phyloP scores from a whole-genome alignment of 2,329 filamentous ascomycete genomes.

The Thelonectria olida region DNA sequence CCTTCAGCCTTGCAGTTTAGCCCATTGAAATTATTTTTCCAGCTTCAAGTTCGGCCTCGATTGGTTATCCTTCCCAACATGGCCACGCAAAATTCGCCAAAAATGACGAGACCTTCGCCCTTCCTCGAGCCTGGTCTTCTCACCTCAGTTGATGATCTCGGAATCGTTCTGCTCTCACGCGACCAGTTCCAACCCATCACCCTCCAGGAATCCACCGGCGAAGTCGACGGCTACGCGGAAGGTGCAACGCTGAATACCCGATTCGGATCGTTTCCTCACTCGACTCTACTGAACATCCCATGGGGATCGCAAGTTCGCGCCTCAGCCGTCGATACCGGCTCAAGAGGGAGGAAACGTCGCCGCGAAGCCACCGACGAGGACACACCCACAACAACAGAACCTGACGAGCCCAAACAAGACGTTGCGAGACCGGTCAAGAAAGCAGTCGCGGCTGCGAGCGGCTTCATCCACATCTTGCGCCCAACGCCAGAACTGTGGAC shows the following conservation, averaged over 20 bases:
- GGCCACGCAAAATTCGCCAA: conserved; percentile 15
- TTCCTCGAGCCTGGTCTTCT: conserved; percentile 77
- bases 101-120: conserved; percentile 67
- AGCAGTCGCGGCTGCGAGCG: conserved; percentile 65
- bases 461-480: conserved; percentile 81
- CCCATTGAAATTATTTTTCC: conserved; percentile 23
- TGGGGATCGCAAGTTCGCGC: conserved; percentile 95
- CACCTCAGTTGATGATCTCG: conserved; percentile 73
- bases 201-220: conserved; percentile 68
- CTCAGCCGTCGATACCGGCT: conserved; percentile 89
- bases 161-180: conserved; percentile 88
- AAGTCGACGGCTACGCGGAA: conserved; percentile 77
- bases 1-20: conserved; percentile 21
- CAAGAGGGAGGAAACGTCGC: conserved; percentile 78
- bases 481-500: conserved; percentile 88
- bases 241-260: conserved; percentile 88
- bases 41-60: conserved; percentile 8
- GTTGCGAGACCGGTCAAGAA: conserved; percentile 54
- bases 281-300: conserved; percentile 77
- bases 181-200: conserved; percentile 84
- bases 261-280: conserved; percentile 90
- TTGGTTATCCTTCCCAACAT: not conserved
- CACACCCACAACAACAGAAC: conserved; percentile 45
- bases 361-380: conserved; percentile 57
- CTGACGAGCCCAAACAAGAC: conserved; percentile 43